Evolutionary conservation across 2,329 filamentous ascomycete genomes (phyloP).

Genomic region (Ophiognomonia clavigignenti-juglandacearum): DNA sequence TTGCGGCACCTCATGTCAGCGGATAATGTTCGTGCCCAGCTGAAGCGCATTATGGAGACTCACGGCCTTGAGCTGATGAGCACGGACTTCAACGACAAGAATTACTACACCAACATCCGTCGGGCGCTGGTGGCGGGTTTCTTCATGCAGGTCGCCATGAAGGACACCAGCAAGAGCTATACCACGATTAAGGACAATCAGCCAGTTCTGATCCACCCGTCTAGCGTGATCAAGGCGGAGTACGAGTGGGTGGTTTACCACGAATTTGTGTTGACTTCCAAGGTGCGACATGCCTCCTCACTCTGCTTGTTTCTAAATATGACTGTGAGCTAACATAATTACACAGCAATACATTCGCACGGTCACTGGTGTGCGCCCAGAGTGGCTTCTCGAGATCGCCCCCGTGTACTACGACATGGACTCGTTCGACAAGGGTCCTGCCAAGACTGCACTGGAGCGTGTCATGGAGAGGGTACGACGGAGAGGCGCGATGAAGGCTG

Average conservation of each 20-base stretch:
- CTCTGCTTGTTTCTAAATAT: too few species aligned
- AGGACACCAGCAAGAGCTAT: slow-evolving; percentile 87
- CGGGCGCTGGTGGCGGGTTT: slow-evolving; percentile 89
- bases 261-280: slow-evolving; percentile 90
- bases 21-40: slow-evolving; percentile 87
- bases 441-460: slow-evolving; percentile 62
- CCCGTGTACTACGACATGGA: slow-evolving; percentile 87
- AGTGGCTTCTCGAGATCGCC: slow-evolving; percentile 95
- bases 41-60: slow-evolving; percentile 96
- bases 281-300: not conserved
- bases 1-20: slow-evolving; percentile 84
- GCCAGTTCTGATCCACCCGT: slow-evolving; percentile 86
- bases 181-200: slow-evolving; percentile 96
- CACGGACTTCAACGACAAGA: slow-evolving; percentile 88
- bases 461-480: slow-evolving; percentile 57
- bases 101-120: slow-evolving; percentile 97
- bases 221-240: slow-evolving; percentile 81
- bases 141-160: slow-evolving; percentile 99
- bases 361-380: slow-evolving; percentile 83
- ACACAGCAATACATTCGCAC: slow-evolving; percentile 93
- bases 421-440: slow-evolving; percentile 79
- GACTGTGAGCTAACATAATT: slow-evolving; percentile 2
- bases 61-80: slow-evolving; percentile 80
- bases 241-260: slow-evolving; percentile 98
- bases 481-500: slow-evolving; percentile 51